Conservation (phyloP, 345 rosid species). For the Cardamine resedifolia region DNA sequence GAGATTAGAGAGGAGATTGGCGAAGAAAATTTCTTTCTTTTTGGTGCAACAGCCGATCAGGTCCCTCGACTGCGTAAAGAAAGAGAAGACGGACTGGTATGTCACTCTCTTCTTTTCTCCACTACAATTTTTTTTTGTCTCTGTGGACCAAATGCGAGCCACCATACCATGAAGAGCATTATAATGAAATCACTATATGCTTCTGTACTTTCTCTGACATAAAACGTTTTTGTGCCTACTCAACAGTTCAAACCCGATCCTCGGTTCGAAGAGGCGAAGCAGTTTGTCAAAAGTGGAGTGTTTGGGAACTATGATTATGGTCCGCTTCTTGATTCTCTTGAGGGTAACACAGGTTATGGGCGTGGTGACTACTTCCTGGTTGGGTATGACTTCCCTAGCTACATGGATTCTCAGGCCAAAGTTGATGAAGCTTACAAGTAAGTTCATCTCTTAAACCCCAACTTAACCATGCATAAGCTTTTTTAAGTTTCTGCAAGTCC, state of each 20-base stretch:
- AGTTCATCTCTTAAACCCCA: conserved; percentile 34
- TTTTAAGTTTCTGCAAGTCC: neutral
- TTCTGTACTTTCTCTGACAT: conserved; percentile 11
- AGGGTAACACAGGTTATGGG: conserved; percentile 89
- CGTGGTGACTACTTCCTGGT: conserved; percentile 96
- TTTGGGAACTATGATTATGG: conserved; percentile 89
- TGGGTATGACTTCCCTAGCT: conserved; percentile 84
- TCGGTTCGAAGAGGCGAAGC: conserved; percentile 93
- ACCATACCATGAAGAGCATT: neutral
- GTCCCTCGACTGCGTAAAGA: conserved; percentile 81
- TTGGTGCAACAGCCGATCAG: conserved; percentile 90
- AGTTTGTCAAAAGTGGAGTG: conserved; percentile 78
- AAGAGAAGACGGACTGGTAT: conserved; percentile 83
- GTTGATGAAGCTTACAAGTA: conserved; percentile 93
- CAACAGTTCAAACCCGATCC: conserved; percentile 90
- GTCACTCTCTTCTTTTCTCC: conserved; percentile 9
- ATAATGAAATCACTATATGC: neutral
- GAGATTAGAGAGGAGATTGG: conserved; percentile 96
- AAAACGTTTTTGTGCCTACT: neutral
- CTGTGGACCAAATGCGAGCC: neutral
- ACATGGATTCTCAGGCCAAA: conserved; percentile 80
- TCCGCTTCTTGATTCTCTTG: conserved; percentile 90
- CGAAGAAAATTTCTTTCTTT: conserved; percentile 88
- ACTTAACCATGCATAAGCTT: neutral
- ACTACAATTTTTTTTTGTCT: neutral